Evolutionary conservation across 805 yeast genomes (phyloP), one percentile per base, ranked within the genome.

Genomic region (Saturnispora quitensis): DNA sequence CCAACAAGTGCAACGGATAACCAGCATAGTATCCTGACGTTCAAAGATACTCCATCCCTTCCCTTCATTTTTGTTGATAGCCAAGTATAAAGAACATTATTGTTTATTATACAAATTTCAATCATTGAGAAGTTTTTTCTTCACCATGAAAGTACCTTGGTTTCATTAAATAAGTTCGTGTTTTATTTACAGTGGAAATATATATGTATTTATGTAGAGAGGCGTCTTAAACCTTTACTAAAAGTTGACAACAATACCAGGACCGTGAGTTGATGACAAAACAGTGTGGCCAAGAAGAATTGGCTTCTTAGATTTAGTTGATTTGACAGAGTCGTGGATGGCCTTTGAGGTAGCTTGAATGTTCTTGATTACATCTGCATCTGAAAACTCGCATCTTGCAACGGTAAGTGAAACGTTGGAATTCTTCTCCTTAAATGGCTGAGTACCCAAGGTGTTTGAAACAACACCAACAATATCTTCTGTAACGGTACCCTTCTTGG

Each of bases 401-500:
- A 90, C 77, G 5, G 91, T 82, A 48, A 89, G 65, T 38, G 82
- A 71, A 46, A 89, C 72, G 55, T 73, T 73, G 44, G 75, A 73
- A 43, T 76, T 79, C 59, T 75, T 77, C 69, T 89, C 95, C 73
- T 86, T 86, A 74, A 86, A 89, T 17, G 88, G 83, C 60, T 81
- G 73, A 40, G 86, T 77, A 31, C 93, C 93, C 43, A 80, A 68
- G 47, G 81, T 79, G 8, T 73, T 69, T 36, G 67, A 62, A 53
- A 90, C 74, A 53, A 84, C 68, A 7, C 66, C 65, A 20, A 70
- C 71, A 31, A 89, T 69, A 60, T 89, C 80, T n/a, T 78, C 77
- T 1, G 84, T 71, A 8, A 91, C 93, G 1, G 97, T 89, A 17
- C 96, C 96, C 63, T 82, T 85, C 70, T 89, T 89, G 13, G 78